Conservation (phyloP, 2,329 filamentous ascomycete genomes). For the Coniochaeta ligniaria region DNA sequence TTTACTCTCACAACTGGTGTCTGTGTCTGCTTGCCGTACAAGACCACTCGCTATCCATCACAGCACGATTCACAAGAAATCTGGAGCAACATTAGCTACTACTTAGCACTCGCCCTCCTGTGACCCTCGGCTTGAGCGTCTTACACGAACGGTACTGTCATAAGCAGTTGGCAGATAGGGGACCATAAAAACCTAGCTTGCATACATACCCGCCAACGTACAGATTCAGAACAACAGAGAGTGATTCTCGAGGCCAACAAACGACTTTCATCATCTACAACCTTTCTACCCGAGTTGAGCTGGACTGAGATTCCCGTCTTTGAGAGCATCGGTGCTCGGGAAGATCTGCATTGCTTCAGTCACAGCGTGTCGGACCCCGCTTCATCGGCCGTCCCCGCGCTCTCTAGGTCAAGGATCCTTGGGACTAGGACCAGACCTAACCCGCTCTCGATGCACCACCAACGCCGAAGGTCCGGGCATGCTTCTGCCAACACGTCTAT, state of each 20-base stretch:
- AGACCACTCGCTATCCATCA: neutral
- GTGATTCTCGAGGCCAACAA: neutral
- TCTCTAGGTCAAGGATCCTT: neutral
- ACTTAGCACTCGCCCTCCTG: neutral
- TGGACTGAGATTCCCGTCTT: neutral
- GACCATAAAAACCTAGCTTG: too few species aligned
- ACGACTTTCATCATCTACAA: neutral
- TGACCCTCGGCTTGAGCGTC: too few species aligned
- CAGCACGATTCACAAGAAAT: neutral
- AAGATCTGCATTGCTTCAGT: neutral
- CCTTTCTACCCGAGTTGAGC: neutral
- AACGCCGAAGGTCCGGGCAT: constrained; percentile 49
- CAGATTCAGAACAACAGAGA: neutral
- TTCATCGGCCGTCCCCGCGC: neutral
- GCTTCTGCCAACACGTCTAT: constrained; percentile 42
- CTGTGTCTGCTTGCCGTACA: neutral
- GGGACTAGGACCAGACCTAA: neutral
- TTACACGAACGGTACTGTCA: neutral
- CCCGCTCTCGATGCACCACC: constrained; percentile 43
- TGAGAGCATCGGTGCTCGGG: neutral
- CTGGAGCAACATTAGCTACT: neutral
- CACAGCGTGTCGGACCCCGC: neutral
- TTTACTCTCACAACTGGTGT: neutral
- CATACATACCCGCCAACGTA: neutral
- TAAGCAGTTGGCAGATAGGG: too few species aligned